Conservation (phyloP, 1,284 basidiomycete genomes). For the Ceratobasidium sp. region DNA sequence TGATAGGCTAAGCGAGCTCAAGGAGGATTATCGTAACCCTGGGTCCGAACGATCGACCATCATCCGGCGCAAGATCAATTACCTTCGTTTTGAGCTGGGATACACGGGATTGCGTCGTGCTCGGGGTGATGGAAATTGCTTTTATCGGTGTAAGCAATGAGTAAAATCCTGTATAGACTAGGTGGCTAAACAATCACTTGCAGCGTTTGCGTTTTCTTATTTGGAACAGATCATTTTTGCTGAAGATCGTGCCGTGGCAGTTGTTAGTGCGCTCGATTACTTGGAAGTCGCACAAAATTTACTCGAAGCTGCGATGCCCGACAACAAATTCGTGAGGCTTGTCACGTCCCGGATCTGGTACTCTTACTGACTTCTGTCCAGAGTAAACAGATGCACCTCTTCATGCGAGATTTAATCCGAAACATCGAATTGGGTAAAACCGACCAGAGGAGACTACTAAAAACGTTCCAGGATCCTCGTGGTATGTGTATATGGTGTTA, state of each 20-base stretch:
- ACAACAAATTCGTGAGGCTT: constrained; percentile 6
- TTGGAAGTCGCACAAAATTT: constrained; percentile 29
- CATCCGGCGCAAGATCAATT: constrained; percentile 38
- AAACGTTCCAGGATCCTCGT: constrained; percentile 14
- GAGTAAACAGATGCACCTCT: constrained; percentile 14
- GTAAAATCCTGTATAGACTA: background rate
- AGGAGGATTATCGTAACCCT: constrained; percentile 35
- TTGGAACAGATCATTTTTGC: constrained; percentile 21
- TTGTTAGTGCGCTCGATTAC: constrained; percentile 17
- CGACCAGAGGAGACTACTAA: background rate
- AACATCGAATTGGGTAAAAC: constrained; percentile 18
- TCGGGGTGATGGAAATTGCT: constrained; percentile 37
- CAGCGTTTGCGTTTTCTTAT: constrained; percentile 34
- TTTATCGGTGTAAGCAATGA: constrained; percentile 18
- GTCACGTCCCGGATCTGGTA: background rate
- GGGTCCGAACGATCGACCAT: constrained; percentile 22
- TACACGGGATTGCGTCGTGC: constrained; percentile 30
- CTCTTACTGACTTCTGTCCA: background rate
- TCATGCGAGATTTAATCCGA: constrained; percentile 15
- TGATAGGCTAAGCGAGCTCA: constrained; percentile 16
- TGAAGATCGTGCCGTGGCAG: constrained; percentile 14
- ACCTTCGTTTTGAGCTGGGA: constrained; percentile 34
- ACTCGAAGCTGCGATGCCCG: constrained; percentile 3
- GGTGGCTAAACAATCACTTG: background rate
- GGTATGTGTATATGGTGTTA: background rate